These are phyloP conservation scores for Paramecium sexaurelia DNA, from an alignment of 73 alveolate species.

Conservation along the genomic window DNA sequence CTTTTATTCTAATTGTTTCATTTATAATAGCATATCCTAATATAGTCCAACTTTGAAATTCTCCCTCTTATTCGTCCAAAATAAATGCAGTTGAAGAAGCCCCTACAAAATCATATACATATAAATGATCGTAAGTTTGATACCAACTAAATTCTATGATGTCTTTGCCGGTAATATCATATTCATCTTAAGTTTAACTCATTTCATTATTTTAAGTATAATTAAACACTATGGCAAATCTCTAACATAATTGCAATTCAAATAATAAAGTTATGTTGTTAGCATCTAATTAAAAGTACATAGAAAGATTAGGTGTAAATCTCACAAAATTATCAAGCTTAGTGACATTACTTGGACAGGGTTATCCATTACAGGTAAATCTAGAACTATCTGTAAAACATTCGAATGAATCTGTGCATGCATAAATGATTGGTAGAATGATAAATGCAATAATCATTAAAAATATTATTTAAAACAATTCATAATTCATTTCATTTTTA, in stretches of 20 bases:
- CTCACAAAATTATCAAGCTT: not conserved
- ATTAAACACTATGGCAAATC: constrained; percentile 11
- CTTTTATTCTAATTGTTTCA: not conserved
- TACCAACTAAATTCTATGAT: not conserved
- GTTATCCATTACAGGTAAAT: not conserved
- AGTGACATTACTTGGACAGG: not conserved
- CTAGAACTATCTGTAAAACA: not conserved
- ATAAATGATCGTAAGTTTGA: not conserved
- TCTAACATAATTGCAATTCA: not conserved
- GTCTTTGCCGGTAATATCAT: constrained; percentile 15
- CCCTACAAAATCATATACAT: not conserved
- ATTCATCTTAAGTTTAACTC: not conserved
- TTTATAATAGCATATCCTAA: not conserved
- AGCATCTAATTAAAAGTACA: not conserved
- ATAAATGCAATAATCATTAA: not conserved
- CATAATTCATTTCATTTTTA: constrained; percentile 9
- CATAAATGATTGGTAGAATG: not conserved
- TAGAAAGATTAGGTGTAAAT: not conserved
- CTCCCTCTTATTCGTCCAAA: not conserved
- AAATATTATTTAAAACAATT: not conserved
- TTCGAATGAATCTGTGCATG: constrained; percentile 1
- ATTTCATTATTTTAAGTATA: not conserved
- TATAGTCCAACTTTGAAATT: not conserved
- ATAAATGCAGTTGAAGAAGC: not conserved
- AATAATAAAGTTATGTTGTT: not conserved